Conservation (phyloP, 2,329 filamentous ascomycete genomes). For the Biscogniauxia mediterranea region DNA sequence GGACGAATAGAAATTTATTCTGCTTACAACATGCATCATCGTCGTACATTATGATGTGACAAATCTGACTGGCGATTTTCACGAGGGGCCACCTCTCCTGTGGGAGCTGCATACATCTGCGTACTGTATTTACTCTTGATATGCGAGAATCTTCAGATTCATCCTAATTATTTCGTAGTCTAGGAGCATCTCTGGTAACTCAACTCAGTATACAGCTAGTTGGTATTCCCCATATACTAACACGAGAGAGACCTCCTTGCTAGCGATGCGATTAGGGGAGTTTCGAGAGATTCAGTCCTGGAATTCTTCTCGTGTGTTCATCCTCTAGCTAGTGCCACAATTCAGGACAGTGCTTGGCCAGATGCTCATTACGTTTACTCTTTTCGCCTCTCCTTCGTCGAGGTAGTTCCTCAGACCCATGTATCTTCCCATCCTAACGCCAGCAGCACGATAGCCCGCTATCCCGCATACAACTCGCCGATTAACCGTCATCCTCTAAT, state of each 20-base stretch:
- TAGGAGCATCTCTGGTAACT: too few species aligned
- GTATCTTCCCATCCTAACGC: background rate
- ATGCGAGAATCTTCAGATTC: background rate
- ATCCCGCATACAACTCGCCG: background rate
- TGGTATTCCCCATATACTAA: too few species aligned
- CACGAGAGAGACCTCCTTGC: too few species aligned
- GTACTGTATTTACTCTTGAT: background rate
- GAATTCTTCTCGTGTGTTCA: background rate
- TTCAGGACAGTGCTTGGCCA: background rate
- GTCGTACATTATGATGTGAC: background rate
- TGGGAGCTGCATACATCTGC: background rate
- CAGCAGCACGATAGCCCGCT: conserved; percentile 4
- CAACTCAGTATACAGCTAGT: too few species aligned
- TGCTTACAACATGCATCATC: background rate
- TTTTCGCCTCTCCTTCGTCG: background rate
- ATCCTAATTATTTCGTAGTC: too few species aligned
- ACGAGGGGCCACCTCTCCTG: background rate
- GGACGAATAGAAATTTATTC: background rate
- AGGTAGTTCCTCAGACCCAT: background rate
- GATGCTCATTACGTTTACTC: background rate
- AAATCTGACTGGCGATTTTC: background rate
- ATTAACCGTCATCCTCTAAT: background rate
- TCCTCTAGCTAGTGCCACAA: background rate
- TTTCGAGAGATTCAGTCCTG: too few species aligned
- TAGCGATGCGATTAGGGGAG: too few species aligned